Evolutionary conservation across 225 moss, liverwort and hornwort species (phyloP).

Genomic region (Takakia lepidozioides): DNA sequence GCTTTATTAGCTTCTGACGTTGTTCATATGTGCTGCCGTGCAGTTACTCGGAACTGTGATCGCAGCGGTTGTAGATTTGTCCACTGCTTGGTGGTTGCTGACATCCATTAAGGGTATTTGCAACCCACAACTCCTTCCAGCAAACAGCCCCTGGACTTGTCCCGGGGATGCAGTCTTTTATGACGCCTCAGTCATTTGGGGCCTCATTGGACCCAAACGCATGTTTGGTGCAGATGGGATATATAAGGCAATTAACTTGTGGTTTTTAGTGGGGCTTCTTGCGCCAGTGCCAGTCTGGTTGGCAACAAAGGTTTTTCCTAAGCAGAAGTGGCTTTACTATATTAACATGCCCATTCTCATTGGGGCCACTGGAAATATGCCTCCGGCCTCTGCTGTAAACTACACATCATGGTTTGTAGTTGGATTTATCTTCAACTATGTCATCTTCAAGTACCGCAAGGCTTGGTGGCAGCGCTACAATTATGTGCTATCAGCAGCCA

Average conservation of each 20-base stretch:
- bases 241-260: slow-evolving; percentile 64
- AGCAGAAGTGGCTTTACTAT: slow-evolving; percentile 44
- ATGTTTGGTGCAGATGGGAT: slow-evolving; percentile 58
- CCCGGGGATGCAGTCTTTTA: slow-evolving; percentile 53
- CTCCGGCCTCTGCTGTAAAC: slow-evolving; percentile 60
- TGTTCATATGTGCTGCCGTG: slow-evolving; percentile 3
- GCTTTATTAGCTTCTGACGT: no score
- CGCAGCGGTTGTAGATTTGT: slow-evolving; percentile 45
- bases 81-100: slow-evolving; percentile 72
- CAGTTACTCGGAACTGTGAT: slow-evolving; percentile 66
- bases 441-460: slow-evolving; percentile 48
- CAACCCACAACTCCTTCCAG: slow-evolving; percentile 22
- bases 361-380: slow-evolving; percentile 42
- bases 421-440: slow-evolving; percentile 60
- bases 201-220: slow-evolving; percentile 66
- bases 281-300: slow-evolving; percentile 63
- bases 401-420: slow-evolving; percentile 49
- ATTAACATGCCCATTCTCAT: slow-evolving; percentile 59
- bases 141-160: slow-evolving; percentile 66
- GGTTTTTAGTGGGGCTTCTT: slow-evolving; percentile 52
- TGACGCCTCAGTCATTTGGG: slow-evolving; percentile 83
- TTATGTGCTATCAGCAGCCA: slow-evolving; percentile 70
- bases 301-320: slow-evolving; percentile 40
- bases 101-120: slow-evolving; percentile 50
- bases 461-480: slow-evolving; percentile 86